Base-by-base conservation (phyloP, 352 stramenopile species). In the Pythium rishiriense region DNA sequence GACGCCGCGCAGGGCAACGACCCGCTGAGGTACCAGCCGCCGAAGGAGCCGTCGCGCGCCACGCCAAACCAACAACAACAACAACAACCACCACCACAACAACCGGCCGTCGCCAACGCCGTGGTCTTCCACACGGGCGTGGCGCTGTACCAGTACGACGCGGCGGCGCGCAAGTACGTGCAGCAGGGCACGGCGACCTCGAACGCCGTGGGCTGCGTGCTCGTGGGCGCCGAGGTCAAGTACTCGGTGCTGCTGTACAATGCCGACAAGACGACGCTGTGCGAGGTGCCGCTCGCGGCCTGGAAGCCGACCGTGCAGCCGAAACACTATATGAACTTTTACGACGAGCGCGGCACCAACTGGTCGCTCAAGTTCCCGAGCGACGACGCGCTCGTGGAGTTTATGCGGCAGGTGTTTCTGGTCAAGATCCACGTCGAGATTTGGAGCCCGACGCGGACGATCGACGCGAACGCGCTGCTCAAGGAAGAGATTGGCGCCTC, bases 261-360 rank as follows among this genome's bases (percentile, higher is more conserved):
- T 42, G 73, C 81, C 6, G 68, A 73, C 48, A 93, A 93, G 68
- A 65, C 80, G 60, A 77, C 89, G 57, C 52, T 93, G 29, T 88
- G 78, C 46, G 68, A 79, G 10, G 60, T 88, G 7, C 77, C 81
- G 21, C 50, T 90, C 31, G 83, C 76, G 35, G 70, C 62, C 4
- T 84, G 88, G 62, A 86, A 87, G 37, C 79, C 79, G 8, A 90
- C 81, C 3, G 65, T 91, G 25, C 85, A 93, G 60, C 74, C 85
- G 4, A 91, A 91, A 51, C 75, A 79, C 59, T 93, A 91, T 56
- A 70, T 93, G n/a, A 93, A 91, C 52, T 90, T 93, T 58, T 93
- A 93, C 69, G 85, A 93, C 56, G 79, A 87, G 9, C 75, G 83
- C 21, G 71, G 71, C 3, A 62, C 61, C 2, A 93, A 93, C 64